phyloP scores from a whole-genome alignment of 108 stramenopile genomes.

The Nitzschia putrida region DNA sequence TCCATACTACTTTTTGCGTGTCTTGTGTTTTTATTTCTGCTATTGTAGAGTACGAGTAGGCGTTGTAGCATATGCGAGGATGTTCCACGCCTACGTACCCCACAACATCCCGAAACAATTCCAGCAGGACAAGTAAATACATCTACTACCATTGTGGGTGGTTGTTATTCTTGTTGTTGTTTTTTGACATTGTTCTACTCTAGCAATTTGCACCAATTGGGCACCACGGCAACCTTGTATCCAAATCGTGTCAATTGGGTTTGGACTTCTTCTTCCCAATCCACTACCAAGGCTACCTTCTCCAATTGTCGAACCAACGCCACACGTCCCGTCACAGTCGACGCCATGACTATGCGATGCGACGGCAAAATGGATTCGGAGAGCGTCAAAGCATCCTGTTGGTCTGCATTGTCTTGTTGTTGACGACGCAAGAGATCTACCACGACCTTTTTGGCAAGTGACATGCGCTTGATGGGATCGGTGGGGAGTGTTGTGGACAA shows the following conservation, averaged over 20 bases:
- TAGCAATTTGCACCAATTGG: constrained; percentile 23
- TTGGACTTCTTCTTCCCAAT: constrained; percentile 35
- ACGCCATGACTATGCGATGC: constrained; percentile 40
- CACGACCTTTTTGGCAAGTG: neutral
- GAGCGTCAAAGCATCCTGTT: neutral
- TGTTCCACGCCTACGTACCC: too few species aligned
- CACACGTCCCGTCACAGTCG: constrained; percentile 30
- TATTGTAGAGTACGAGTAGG: too few species aligned
- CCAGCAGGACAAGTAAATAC: too few species aligned
- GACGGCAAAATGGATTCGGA: constrained; percentile 31
- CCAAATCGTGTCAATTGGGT: constrained; percentile 40
- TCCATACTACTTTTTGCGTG: too few species aligned
- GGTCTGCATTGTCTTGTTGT: neutral
- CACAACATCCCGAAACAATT: too few species aligned
- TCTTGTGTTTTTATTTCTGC: too few species aligned
- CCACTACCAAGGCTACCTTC: constrained; percentile 35
- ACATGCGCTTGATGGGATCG: too few species aligned
- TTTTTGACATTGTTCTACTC: neutral
- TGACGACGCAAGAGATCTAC: neutral
- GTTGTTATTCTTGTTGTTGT: neutral
- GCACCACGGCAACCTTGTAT: constrained; percentile 32
- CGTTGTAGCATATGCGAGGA: too few species aligned
- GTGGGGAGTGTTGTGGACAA: too few species aligned
- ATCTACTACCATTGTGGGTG: too few species aligned
- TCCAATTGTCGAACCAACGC: constrained; percentile 44